These are phyloP conservation scores for Mortierella sp. DNA, from an alignment of 371 early-diverging fungal genomes.

Conservation along the genomic window DNA sequence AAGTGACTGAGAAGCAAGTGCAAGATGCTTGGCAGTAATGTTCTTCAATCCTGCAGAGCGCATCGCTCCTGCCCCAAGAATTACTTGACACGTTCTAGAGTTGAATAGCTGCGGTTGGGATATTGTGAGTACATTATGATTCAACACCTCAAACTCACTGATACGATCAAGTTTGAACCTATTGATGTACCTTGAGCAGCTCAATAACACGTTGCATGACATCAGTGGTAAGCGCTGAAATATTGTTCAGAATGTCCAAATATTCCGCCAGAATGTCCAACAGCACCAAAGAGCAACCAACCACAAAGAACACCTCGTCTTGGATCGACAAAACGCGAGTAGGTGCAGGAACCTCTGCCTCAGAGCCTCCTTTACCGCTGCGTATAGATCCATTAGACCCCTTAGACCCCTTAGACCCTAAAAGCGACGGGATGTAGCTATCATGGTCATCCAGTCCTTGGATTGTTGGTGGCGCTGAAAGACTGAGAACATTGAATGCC, in stretches of 20 bases:
- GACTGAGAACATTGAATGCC: slow-evolving; percentile 40
- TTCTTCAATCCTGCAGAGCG: slow-evolving; percentile 94
- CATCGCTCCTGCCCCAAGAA: slow-evolving; percentile 96
- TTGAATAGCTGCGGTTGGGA: slow-evolving; percentile 80
- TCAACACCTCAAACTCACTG: not conserved
- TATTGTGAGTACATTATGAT: not conserved
- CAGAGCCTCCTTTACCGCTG: slow-evolving; percentile 11
- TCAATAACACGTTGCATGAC: slow-evolving; percentile 89
- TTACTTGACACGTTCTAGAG: slow-evolving; percentile 92
- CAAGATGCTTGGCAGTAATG: slow-evolving; percentile 95
- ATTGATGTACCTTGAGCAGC: slow-evolving; percentile 75
- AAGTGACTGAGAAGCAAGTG: slow-evolving; percentile 92
- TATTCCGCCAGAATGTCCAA: slow-evolving; percentile 93
- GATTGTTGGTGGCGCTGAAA: slow-evolving; percentile 31
- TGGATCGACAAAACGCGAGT: slow-evolving; percentile 45
- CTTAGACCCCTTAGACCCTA: slow-evolving; percentile 26
- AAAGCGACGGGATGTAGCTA: slow-evolving; percentile 19
- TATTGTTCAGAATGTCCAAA: slow-evolving; percentile 80
- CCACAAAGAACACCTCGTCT: slow-evolving; percentile 80
- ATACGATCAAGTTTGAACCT: too few species aligned
- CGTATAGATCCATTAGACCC: slow-evolving; percentile 19
- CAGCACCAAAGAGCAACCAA: slow-evolving; percentile 86
- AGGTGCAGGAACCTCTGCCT: slow-evolving; percentile 30
- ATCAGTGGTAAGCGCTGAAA: slow-evolving; percentile 83
- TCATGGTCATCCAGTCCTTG: slow-evolving; percentile 45